These are phyloP conservation scores for Calonectria hawksworthii DNA, from an alignment of 2,329 filamentous ascomycete genomes.

Conservation along the genomic window DNA sequence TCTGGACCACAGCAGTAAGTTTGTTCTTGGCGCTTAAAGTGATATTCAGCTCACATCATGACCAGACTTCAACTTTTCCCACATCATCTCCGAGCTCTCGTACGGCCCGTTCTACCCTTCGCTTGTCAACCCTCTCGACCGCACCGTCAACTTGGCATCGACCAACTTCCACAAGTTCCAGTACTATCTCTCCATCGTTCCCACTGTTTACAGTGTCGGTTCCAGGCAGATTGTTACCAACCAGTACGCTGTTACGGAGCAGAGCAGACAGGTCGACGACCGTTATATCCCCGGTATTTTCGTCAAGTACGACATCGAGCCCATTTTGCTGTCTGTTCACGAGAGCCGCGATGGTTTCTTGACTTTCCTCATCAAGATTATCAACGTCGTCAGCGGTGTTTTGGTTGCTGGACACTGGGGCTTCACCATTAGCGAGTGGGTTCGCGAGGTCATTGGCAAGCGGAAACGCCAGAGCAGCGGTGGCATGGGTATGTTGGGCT, in stretches of 20 bases:
- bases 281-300: slow-evolving; percentile 88
- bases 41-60: not conserved
- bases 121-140: slow-evolving; percentile 93
- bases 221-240: slow-evolving; percentile 86
- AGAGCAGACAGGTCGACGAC: slow-evolving; percentile 79
- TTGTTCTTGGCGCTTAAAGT: no score
- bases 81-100: slow-evolving; percentile 95
- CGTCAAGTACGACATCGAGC: slow-evolving; percentile 99
- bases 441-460: slow-evolving; percentile 66
- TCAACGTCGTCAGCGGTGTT: slow-evolving; percentile 93
- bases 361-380: slow-evolving; percentile 81
- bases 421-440: slow-evolving; percentile 87
- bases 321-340: slow-evolving; percentile 87
- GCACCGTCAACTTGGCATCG: slow-evolving; percentile 83
- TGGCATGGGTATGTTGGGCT: slow-evolving; percentile 65
- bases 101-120: slow-evolving; percentile 98
- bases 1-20: slow-evolving; percentile 84
- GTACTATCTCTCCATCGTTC: slow-evolving; percentile 96
- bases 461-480: slow-evolving; percentile 58
- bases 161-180: slow-evolving; percentile 95
- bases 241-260: slow-evolving; percentile 97
- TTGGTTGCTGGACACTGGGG: slow-evolving; percentile 95
- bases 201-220: slow-evolving; percentile 87
- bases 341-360: slow-evolving; percentile 85
- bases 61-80: slow-evolving; percentile 95